These are phyloP conservation scores for Lactifluus rugatus DNA, from an alignment of 768 basidiomycete genomes.

Conservation along the genomic window DNA sequence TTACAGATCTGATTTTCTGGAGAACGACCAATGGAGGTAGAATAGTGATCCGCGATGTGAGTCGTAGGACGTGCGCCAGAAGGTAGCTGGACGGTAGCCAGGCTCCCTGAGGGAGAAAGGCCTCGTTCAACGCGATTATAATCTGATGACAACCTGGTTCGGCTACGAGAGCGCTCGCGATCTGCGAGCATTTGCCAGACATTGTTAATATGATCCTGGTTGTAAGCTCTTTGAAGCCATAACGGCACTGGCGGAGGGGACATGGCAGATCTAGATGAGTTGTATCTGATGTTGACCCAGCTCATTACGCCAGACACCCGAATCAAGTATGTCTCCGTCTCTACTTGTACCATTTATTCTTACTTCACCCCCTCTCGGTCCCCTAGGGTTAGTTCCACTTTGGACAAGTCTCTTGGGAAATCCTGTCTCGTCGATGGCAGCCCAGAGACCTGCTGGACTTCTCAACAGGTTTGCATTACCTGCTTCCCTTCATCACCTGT, in stretches of 20 bases:
- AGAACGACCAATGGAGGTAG: conserved; percentile 40
- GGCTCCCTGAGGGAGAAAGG: conserved; percentile 12
- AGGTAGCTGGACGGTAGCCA: conserved; percentile 9
- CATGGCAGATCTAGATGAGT: conserved; percentile 4
- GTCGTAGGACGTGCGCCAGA: conserved; percentile 18
- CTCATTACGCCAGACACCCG: conserved; percentile 18
- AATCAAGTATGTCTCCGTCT: conserved; percentile 13
- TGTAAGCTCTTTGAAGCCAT: conserved; percentile 25
- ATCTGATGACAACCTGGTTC: conserved; percentile 25
- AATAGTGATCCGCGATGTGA: conserved; percentile 40
- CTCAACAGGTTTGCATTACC: conserved; percentile 13
- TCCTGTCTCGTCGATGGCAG: conserved; percentile 25
- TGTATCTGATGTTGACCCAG: conserved; percentile 6
- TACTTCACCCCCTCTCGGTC: not conserved
- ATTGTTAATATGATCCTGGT: conserved; percentile 21
- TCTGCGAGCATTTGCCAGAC: conserved; percentile 31
- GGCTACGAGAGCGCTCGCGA: conserved; percentile 31
- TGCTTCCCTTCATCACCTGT: not conserved
- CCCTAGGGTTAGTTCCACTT: conserved; percentile 26
- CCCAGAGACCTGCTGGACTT: conserved; percentile 21
- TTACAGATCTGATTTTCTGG: conserved; percentile 41
- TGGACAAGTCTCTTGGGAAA: conserved; percentile 24
- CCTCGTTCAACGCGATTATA: conserved; percentile 19
- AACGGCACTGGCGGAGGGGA: conserved; percentile 9
- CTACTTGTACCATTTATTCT: not conserved